Base-by-base conservation (phyloP, 2,329 filamentous ascomycete genomes). In the Talaromyces marneffei region DNA sequence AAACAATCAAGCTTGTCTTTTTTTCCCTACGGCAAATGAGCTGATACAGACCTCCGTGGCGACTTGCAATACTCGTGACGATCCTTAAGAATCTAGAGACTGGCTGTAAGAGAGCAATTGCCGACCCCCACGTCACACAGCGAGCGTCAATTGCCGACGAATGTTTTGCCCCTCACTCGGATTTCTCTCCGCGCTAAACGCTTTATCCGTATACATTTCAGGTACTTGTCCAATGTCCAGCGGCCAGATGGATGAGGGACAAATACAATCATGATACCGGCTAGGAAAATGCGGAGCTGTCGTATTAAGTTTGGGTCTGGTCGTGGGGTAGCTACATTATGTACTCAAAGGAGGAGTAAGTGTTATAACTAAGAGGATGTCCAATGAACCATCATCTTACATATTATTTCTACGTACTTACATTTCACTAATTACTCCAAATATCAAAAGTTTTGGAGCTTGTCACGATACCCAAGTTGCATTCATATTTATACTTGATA, bases 181-280 rank as follows among this genome's bases (percentile, higher is more conserved):
- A 59, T 59, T 62, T 62, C 60, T 59, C 60, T 59, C 60, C 60
- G 56, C 46, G 16, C 25, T 25, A 42, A 8, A 31, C 25, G 3
- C 27, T 18, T 39, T 35, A 1, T 25, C 14, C 29, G 40, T 29
- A 7, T 18, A 33, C 29, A 31, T 20, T 14, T 48, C 25, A 14
- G n/a, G n/a, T n/a, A 27, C 14, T n/a, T n/a, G n/a, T n/a, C n/a
- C 6, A 7, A 48, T 27, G 6, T n/a, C 12, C 23, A 9, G 2
- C 2, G 3, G 9, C 44, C 18, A 50, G 16, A 44, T 12, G 40
- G 20, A 7, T 14, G 5, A 44, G 2, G 10, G 44, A 52, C 48
- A 23, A n/a, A 52, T 52, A 52, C 46, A 52, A 8, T 8, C 48
- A 33, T 35, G 16, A 44, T 20, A 52, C 27, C 48, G 46, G 20